Evolutionary conservation across 2,329 filamentous ascomycete genomes (phyloP), one percentile per base, ranked within the genome.

Genomic region (Botryotinia calthae): DNA sequence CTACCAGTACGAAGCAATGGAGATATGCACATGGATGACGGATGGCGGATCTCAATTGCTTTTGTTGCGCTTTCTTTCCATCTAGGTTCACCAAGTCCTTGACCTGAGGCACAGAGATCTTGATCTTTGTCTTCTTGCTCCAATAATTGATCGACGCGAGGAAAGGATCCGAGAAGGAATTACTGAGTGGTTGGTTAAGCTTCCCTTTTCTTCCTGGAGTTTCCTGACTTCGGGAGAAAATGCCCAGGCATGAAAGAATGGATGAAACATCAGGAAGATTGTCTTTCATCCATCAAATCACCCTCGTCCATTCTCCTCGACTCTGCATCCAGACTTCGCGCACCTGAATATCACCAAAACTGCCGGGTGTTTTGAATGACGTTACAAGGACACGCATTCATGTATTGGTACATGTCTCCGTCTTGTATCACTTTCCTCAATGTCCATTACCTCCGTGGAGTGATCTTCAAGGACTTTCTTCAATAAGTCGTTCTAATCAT

Each of bases 261-360:
- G 22, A 65, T 65, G 63, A 12, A 48, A 64, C 62, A 34, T 14
- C 40, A 64, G 40, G 61, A 63, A 63, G 25, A 64, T 34, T 48
- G 20, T 48, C 62, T 65, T 65, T 65, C 63, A 51, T 37, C 44
- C 63, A 51, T 40, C 63, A 51, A 51, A 51, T 66, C 44, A 66
- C 8, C 8, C 44, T 37, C n/a, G 25, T 63, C 28, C 61, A 44
- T 28, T 37, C 25, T 28, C 5, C 16, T 42, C 25, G n/a, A 1
- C 14, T 44, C 61, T 44, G 37, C 37, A 28, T 66, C 48, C 22
- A 48, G 42, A 48, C 46, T 7, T 28, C 18, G 28, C 37, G 9
- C 20, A 4, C 37, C 25, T 37, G 20, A 25, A 48, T 34, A 34
- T 25, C 44, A 10, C 28, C 28, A 48, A 34, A 51, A 66, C 63